Evolutionary conservation across 495 filamentous ascomycete species (phyloP).

Genomic region (Aspergillus steynii): DNA sequence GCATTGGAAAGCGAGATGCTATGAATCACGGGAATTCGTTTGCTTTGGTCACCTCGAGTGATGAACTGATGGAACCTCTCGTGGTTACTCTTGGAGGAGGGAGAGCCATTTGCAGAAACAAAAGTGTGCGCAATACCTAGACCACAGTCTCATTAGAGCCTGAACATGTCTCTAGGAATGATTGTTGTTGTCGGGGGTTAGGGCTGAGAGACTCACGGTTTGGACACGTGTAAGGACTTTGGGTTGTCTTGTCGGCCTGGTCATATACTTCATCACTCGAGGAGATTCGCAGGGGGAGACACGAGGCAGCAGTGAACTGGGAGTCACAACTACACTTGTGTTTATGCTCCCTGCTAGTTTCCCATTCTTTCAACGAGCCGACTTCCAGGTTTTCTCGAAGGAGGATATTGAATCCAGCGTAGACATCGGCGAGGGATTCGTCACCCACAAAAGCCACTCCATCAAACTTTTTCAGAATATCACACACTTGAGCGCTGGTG

Average conservation of each 20-base stretch:
- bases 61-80: conserved; percentile 30
- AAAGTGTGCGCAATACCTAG: conserved; percentile 44
- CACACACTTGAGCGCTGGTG: conserved; percentile 44
- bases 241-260: conserved; percentile 16
- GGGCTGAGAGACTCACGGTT: conserved; percentile 17
- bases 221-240: conserved; percentile 24
- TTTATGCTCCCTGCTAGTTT: conserved; percentile 33
- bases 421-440: conserved; percentile 41
- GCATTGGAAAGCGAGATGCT: conserved; percentile 39
- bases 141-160: conserved; percentile 9
- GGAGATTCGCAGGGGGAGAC: conserved; percentile 32
- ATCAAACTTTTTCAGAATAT: conserved; percentile 51
- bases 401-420: conserved; percentile 51
- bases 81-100: conserved; percentile 26
- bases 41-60: conserved; percentile 28
- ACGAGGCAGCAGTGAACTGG: conserved; percentile 40
- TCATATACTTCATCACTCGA: conserved; percentile 32
- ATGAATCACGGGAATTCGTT: conserved; percentile 47
- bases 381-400: conserved; percentile 43
- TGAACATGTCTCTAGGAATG: background rate
- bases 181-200: background rate
- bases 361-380: conserved; percentile 46
- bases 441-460: conserved; percentile 48
- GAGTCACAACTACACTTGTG: conserved; percentile 41
- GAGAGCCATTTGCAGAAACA: conserved; percentile 34